A percentile compares a stretch with the other conserved stretches of the same genome.
phyloP scores from a whole-genome alignment of 176 grass and related monocot species.

The Thinopyrum elongatum region DNA sequence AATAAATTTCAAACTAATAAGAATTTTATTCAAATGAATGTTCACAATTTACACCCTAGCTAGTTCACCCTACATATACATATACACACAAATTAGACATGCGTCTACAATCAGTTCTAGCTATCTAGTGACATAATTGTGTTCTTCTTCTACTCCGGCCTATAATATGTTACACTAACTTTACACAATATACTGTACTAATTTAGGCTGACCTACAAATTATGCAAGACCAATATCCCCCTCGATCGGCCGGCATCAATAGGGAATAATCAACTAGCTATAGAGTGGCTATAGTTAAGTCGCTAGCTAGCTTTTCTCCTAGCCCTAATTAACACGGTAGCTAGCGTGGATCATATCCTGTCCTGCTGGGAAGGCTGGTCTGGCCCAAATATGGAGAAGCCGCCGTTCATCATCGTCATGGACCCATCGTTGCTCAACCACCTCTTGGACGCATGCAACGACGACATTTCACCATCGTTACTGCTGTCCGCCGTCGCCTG shows the following conservation, averaged over 20 bases:
- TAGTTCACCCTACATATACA: not conserved
- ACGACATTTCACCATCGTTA: not conserved
- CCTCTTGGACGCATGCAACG: constrained; percentile 23
- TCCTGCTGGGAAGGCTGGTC: constrained; percentile 21
- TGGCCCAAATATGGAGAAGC: constrained; percentile 19
- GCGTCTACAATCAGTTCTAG: constrained; percentile 36
- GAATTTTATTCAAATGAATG: constrained; percentile 15
- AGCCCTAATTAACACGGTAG: constrained; percentile 20
- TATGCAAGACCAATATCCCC: not conserved
- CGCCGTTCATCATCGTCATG: not conserved
- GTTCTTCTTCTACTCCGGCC: not conserved
- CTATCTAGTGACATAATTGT: not conserved
- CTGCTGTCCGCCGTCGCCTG: not conserved
- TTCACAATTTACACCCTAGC: not conserved
- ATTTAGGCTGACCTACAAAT: not conserved
- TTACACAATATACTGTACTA: not conserved
- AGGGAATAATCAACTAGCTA: not conserved
- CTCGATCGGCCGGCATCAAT: not conserved
- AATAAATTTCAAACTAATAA: not conserved
- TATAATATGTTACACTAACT: constrained; percentile 15
- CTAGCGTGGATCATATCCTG: constrained; percentile 24
- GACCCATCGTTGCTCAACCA: not conserved
- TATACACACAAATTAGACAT: not conserved
- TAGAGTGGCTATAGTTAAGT: not conserved
- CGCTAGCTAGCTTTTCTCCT: not conserved